These are phyloP conservation scores for Plasmodium cynomolgi DNA, from an alignment of 169 alveolate species.

Conservation along the genomic window DNA sequence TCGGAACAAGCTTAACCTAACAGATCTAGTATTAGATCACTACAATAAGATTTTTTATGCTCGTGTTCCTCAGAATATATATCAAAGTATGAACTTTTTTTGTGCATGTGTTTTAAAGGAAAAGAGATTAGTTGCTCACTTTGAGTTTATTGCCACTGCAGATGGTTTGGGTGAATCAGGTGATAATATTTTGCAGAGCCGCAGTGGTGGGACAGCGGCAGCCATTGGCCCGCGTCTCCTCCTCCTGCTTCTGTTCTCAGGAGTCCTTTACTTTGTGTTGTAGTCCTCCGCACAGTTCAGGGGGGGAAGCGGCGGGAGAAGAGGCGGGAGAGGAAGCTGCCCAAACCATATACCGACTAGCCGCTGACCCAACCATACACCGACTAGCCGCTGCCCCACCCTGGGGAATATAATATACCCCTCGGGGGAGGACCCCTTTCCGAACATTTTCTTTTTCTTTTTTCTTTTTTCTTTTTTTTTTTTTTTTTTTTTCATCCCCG, in stretches of 20 bases:
- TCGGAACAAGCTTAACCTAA: not conserved
- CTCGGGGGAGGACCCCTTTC: not conserved
- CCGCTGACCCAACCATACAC: no score
- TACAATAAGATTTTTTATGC: constrained; percentile 25
- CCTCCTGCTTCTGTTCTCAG: not conserved
- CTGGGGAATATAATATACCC: no score
- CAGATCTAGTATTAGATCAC: constrained; percentile 23
- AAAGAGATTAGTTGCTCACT: not conserved
- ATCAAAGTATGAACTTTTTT: not conserved
- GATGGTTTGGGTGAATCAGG: not conserved
- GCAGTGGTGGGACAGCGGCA: not conserved
- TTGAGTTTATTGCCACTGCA: not conserved
- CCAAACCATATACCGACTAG: no score
- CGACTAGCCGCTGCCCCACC: no score
- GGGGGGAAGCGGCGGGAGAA: not conserved
- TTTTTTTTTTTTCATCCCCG: not conserved
- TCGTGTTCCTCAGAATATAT: not conserved
- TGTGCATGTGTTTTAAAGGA: constrained; percentile 23
- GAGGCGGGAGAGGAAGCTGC: no score
- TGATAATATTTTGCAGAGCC: not conserved
- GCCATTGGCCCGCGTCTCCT: not conserved
- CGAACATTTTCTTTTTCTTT: not conserved
- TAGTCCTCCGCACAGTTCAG: not conserved
- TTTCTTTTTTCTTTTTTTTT: not conserved
- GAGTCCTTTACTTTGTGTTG: not conserved